Evolutionary conservation across 768 basidiomycete genomes (phyloP).

Genomic region (Tricholoma saponaceum): DNA sequence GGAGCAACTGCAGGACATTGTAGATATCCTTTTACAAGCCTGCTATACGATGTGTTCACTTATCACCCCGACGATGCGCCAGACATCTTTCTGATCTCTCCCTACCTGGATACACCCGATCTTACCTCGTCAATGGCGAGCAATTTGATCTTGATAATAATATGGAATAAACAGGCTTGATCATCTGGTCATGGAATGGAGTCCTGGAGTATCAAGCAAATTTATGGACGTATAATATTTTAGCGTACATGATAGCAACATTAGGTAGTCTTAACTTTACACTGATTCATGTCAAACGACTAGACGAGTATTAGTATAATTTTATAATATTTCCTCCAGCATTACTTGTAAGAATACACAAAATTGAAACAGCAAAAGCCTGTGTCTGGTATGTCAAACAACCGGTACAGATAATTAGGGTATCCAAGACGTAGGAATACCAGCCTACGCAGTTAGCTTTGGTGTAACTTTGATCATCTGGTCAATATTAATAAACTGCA

Average conservation of each 20-base stretch:
- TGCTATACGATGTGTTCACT: constrained; percentile 1
- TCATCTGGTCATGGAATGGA: no score
- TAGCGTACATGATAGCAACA: no score
- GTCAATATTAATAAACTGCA: constrained; percentile 81
- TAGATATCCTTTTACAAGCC: constrained; percentile 13
- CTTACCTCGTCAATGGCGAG: neutral
- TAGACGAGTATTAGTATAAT: neutral
- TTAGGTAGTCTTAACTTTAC: no score
- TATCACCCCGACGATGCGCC: constrained; percentile 1
- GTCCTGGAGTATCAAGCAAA: no score
- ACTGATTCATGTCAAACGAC: neutral
- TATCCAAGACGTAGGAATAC: neutral
- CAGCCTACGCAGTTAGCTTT: constrained; percentile 56
- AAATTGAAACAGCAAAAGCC: neutral
- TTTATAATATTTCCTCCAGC: neutral
- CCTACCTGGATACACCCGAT: constrained; percentile 4
- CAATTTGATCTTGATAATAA: no score
- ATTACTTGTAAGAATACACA: neutral
- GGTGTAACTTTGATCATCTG: constrained; percentile 77
- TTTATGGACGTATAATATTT: no score
- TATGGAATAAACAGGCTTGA: no score
- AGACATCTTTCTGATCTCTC: constrained; percentile 13
- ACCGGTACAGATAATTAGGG: neutral
- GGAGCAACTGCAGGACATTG: constrained; percentile 15
- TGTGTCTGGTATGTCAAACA: neutral